phyloP scores from a whole-genome alignment of 2,329 filamentous ascomycete species.

The Botrytis elliptica region DNA sequence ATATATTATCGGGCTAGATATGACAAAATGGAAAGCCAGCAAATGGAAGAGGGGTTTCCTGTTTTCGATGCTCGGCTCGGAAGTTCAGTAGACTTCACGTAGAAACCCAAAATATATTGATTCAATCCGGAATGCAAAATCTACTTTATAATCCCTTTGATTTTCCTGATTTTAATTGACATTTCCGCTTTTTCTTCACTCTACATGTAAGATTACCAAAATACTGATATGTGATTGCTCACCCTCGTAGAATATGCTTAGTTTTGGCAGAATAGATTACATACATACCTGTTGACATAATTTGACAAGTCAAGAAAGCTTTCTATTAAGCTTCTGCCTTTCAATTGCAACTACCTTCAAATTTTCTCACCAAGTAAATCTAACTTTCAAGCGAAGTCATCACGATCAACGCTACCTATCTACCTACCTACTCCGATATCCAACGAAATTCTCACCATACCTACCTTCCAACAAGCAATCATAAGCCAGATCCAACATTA shows the following conservation, averaged over 20 bases:
- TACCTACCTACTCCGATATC: too few species aligned
- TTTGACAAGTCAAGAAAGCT: accelerated
- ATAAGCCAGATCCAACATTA: too few species aligned
- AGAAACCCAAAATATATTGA: background rate
- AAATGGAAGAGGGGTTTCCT: background rate
- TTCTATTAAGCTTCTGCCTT: too few species aligned
- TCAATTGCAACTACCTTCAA: too few species aligned
- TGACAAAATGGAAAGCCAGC: background rate
- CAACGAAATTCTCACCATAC: too few species aligned
- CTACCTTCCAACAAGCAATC: too few species aligned
- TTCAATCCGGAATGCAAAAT: background rate
- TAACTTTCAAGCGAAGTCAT: too few species aligned
- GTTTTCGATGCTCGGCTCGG: background rate
- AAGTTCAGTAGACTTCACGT: background rate
- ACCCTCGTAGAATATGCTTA: background rate
- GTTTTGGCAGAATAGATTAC: accelerated
- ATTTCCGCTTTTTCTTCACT: accelerated
- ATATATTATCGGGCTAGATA: background rate
- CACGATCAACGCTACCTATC: too few species aligned
- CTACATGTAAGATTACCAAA: too few species aligned
- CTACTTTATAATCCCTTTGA: background rate
- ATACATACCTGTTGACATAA: background rate
- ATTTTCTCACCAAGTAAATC: too few species aligned
- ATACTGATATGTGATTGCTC: background rate
- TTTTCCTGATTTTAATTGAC: too few species aligned